Conservation (phyloP, 2,329 filamentous ascomycete species). For the Aspergillus unguis region DNA sequence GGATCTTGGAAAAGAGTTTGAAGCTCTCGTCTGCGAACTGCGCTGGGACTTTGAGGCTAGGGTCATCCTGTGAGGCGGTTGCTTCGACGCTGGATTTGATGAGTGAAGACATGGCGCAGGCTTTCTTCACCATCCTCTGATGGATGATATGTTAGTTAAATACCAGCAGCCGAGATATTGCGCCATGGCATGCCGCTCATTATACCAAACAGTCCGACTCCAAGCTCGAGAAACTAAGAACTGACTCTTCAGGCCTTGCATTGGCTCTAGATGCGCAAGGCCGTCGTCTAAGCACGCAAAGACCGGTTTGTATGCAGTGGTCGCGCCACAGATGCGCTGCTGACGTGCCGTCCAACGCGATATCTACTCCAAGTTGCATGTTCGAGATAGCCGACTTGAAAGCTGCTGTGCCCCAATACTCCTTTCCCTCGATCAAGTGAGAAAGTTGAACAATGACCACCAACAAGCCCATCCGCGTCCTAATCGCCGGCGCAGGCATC, state of each 20-base stretch:
- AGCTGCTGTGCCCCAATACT: background rate
- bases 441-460: background rate
- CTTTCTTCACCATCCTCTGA: background rate
- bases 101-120: background rate
- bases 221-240: too few relatives aligned
- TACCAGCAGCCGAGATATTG: background rate
- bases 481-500: constrained; percentile 52
- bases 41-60: constrained; percentile 31
- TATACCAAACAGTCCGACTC: background rate
- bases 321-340: constrained; percentile 13
- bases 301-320: background rate
- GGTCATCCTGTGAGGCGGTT: background rate
- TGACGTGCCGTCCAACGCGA: constrained; percentile 17
- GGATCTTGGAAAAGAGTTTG: constrained; percentile 40
- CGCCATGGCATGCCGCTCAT: background rate
- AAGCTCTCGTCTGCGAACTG: constrained; percentile 44
- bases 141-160: background rate
- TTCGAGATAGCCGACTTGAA: background rate
- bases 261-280: background rate
- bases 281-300: background rate
- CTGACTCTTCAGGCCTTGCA: background rate
- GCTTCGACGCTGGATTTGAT: background rate
- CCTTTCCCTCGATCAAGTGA: background rate
- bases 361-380: background rate
- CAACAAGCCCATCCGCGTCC: constrained; percentile 33